These are phyloP conservation scores for Oryza meyeriana DNA, from an alignment of 176 grass and related monocot genomes.

Conservation along the genomic window DNA sequence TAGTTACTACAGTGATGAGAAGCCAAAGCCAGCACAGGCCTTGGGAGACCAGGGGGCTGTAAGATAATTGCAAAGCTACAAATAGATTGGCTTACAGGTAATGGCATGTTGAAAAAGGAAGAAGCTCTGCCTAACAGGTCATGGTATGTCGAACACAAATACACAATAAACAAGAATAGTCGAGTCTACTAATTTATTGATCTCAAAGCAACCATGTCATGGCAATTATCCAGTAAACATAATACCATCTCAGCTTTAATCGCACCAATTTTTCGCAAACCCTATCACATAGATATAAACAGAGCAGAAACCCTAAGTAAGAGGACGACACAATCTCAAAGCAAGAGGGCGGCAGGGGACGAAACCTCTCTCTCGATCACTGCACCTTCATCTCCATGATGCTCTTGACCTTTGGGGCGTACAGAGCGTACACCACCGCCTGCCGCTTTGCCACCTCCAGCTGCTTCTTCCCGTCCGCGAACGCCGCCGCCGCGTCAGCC, in stretches of 20 bases:
- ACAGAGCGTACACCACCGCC: conserved; percentile 68
- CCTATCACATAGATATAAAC: neutral
- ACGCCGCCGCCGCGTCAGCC: conserved; percentile 40
- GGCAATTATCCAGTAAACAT: conserved; percentile 4
- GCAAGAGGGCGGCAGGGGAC: neutral
- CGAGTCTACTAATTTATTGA: conserved; percentile 28
- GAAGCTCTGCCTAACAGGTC: neutral
- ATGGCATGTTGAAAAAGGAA: neutral
- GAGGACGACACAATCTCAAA: neutral
- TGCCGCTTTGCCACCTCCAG: conserved; percentile 78
- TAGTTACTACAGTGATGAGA: neutral
- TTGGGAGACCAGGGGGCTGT: neutral
- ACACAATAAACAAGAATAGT: neutral
- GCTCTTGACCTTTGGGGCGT: conserved; percentile 78
- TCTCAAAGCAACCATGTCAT: conserved; percentile 11
- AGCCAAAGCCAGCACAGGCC: neutral
- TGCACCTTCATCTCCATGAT: conserved; percentile 70
- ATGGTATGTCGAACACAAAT: neutral
- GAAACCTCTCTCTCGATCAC: conserved; percentile 32
- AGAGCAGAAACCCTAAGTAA: neutral
- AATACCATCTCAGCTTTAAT: neutral
- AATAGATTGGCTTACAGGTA: neutral
- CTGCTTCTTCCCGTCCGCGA: conserved; percentile 60
- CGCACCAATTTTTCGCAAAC: neutral
- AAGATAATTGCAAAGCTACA: neutral